phyloP scores from a whole-genome alignment of 1,284 basidiomycete genomes.

The Cryptococcus neoformans region DNA sequence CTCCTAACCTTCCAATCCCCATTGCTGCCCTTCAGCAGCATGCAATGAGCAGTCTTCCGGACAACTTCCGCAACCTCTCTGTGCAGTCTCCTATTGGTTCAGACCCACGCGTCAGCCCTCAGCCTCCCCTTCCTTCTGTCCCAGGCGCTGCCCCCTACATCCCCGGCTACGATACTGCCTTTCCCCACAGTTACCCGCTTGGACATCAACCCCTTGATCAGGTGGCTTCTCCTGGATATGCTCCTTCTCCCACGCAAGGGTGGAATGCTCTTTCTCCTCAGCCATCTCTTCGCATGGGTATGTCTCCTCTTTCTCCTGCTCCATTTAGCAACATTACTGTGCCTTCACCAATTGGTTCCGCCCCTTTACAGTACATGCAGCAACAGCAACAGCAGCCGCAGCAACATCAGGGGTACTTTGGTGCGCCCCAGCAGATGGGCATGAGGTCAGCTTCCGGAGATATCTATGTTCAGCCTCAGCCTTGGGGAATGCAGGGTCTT shows the following conservation, averaged over 20 bases:
- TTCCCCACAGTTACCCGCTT: constrained; percentile 10
- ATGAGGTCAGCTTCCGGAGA: constrained; percentile 1
- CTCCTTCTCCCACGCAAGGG: constrained; percentile 13
- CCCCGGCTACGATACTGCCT: constrained; percentile 11
- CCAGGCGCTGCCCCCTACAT: constrained; percentile 5
- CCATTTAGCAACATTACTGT: constrained; percentile 23
- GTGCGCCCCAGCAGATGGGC: background rate
- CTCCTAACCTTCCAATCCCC: constrained; percentile 45
- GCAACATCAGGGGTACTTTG: constrained; percentile 16
- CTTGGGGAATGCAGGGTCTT: constrained; percentile 26
- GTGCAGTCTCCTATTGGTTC: constrained; percentile 15
- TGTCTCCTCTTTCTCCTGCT: background rate
- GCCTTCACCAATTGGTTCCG: constrained; percentile 26
- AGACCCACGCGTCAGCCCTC: constrained; percentile 11
- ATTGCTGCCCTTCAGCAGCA: constrained; percentile 21
- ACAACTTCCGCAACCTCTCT: constrained; percentile 32
- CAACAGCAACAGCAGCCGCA: constrained; percentile 11
- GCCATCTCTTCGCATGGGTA: constrained; percentile 8
- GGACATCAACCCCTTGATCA: constrained; percentile 11
- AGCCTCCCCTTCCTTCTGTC: constrained; percentile 4
- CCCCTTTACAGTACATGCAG: constrained; percentile 18
- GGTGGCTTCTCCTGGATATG: constrained; percentile 11
- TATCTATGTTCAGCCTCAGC: constrained; percentile 18
- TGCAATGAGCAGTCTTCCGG: constrained; percentile 23
- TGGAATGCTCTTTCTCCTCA: constrained; percentile 8